Percentiles rank a stretch among this genome's conserved stretches.
phyloP scores from a whole-genome alignment of 2,329 filamentous ascomycete genomes.

The Camillea tinctor region DNA sequence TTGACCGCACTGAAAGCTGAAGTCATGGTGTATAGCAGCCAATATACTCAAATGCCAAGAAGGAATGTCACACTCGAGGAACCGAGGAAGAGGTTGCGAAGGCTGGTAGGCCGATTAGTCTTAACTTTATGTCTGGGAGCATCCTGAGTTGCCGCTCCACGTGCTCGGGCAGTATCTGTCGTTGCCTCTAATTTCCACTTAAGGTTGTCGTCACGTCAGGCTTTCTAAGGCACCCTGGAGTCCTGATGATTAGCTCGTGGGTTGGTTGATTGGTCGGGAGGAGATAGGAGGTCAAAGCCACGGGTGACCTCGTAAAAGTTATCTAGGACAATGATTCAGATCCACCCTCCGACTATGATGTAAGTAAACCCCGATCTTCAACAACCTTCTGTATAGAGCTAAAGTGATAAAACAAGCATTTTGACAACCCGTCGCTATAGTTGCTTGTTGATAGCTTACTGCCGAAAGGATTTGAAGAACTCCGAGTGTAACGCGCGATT shows the following conservation, averaged over 20 bases:
- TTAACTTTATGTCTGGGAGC: background rate
- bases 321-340: background rate
- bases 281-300: background rate
- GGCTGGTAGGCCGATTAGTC: background rate
- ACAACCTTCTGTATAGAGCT: background rate
- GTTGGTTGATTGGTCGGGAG: conserved; percentile 24
- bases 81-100: background rate
- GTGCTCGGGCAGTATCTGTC: background rate
- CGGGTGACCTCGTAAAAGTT: background rate
- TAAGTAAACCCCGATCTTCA: background rate
- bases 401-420: background rate
- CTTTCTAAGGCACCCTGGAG: conserved; percentile 1
- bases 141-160: background rate
- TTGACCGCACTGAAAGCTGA: conserved; percentile 19
- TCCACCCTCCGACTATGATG: background rate
- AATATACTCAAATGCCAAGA: background rate
- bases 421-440: background rate
- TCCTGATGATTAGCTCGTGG: conserved; percentile 15
- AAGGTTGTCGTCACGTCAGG: conserved; percentile 1
- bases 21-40: conserved; percentile 26
- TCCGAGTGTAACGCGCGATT: too few relatives aligned
- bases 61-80: background rate
- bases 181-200: background rate
- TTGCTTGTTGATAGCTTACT: background rate
- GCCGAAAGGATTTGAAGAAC: background rate